Percentiles rank a stretch among this genome's conserved stretches.
phyloP scores from a whole-genome alignment of 345 rosid species.

The Hypericum androsaemum region DNA sequence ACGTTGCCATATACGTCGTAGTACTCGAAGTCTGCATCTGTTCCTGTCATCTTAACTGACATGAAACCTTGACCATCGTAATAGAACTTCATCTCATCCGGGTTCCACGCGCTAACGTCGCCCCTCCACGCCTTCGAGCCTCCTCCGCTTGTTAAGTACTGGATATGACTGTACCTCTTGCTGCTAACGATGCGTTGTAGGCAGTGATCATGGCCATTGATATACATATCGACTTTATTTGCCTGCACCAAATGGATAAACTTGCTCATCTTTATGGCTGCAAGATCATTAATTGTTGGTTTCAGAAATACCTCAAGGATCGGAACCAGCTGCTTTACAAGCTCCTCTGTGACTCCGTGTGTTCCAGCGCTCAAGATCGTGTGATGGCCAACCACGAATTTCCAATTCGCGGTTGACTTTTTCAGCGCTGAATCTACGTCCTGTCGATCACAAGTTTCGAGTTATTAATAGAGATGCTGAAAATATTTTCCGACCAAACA shows the following conservation, averaged over 20 bases:
- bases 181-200: too few relatives aligned
- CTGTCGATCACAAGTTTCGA: not conserved
- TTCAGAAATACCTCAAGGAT: not conserved
- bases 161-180: not conserved
- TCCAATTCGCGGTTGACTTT: not conserved
- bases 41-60: not conserved
- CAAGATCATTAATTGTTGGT: not conserved
- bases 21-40: not conserved
- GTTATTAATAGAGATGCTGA: too few relatives aligned
- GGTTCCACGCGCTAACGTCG: not conserved
- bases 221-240: too few relatives aligned
- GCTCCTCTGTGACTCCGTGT: not conserved
- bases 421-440: not conserved
- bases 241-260: too few relatives aligned
- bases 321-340: not conserved
- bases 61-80: constrained; percentile 1
- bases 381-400: not conserved
- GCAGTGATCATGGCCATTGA: too few relatives aligned
- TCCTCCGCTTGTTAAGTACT: not conserved
- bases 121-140: constrained; percentile 3
- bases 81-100: not conserved
- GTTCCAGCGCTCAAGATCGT: not conserved
- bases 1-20: not conserved
- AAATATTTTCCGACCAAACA: too few relatives aligned
- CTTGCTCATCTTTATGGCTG: too few relatives aligned